Percentiles rank a stretch among this genome's conserved stretches.
phyloP scores from a whole-genome alignment of 257 asterid species.

The Plantago ovata region DNA sequence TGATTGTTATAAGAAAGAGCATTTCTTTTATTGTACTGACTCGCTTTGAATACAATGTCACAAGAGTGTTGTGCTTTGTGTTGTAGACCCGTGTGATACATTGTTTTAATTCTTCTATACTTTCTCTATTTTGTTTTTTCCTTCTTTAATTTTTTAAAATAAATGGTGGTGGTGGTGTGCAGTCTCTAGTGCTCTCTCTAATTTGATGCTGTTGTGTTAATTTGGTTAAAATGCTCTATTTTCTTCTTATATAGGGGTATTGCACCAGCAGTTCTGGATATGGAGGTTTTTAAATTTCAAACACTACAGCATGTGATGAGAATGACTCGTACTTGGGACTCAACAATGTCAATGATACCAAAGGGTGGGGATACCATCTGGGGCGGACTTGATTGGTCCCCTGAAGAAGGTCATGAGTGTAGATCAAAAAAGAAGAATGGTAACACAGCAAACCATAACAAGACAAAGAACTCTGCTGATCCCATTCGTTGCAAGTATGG shows the following conservation, averaged over 20 bases:
- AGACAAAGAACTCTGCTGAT: conserved; percentile 22
- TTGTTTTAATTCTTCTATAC: too few species aligned
- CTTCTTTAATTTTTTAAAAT: too few species aligned
- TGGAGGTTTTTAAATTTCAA: conserved; percentile 62
- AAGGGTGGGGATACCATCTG: conserved; percentile 83
- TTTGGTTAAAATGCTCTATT: neutral
- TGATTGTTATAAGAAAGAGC: conserved; percentile 1
- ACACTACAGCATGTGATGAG: conserved; percentile 66
- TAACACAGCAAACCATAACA: conserved; percentile 32
- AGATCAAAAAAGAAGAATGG: conserved; percentile 37
- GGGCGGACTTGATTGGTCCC: conserved; percentile 89
- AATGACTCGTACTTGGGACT: conserved; percentile 88
- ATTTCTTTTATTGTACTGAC: conserved; percentile 1
- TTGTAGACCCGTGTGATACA: neutral
- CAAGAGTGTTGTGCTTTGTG: neutral
- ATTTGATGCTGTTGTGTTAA: too few species aligned
- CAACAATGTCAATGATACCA: conserved; percentile 76
- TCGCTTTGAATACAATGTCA: neutral
- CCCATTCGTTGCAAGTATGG: conserved; percentile 42
- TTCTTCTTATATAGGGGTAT: conserved; percentile 46
- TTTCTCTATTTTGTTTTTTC: too few species aligned
- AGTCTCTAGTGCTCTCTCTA: too few species aligned
- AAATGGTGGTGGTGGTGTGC: too few species aligned
- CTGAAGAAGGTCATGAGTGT: conserved; percentile 67
- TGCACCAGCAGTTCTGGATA: conserved; percentile 65